These are phyloP conservation scores for Eucommia ulmoides DNA, from an alignment of 257 asterid species.

Conservation along the genomic window DNA sequence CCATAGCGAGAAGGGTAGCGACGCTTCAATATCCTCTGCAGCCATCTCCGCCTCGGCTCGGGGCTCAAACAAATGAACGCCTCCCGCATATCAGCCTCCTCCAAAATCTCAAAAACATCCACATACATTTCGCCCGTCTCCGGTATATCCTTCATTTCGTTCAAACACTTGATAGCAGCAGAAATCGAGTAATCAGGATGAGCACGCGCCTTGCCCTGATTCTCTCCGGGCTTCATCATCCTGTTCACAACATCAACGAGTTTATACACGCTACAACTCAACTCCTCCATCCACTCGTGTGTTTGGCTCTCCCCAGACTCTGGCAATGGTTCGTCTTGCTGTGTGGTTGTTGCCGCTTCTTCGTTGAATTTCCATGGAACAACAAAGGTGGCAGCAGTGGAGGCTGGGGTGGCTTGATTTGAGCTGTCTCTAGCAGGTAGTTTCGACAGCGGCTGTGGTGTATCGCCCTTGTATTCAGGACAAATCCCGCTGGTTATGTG, in stretches of 20 bases:
- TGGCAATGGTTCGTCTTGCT: slow-evolving; percentile 32
- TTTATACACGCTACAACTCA: slow-evolving; percentile 51
- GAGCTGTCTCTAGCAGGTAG: too few species aligned
- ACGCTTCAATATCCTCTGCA: slow-evolving; percentile 66
- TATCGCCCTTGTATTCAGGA: slow-evolving; percentile 37
- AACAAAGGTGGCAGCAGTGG: not conserved
- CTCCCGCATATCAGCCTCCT: slow-evolving; percentile 70
- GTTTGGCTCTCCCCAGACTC: slow-evolving; percentile 25
- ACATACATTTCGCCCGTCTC: slow-evolving; percentile 81
- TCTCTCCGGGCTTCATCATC: slow-evolving; percentile 24
- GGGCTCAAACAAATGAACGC: slow-evolving; percentile 72
- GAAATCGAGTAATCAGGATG: slow-evolving; percentile 62
- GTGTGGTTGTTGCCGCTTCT: slow-evolving; percentile 27
- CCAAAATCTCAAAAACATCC: slow-evolving; percentile 75
- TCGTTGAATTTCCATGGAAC: slow-evolving; percentile 53
- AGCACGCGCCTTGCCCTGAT: slow-evolving; percentile 5
- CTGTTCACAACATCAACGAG: slow-evolving; percentile 51
- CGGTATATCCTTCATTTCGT: slow-evolving; percentile 69
- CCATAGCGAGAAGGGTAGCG: slow-evolving; percentile 55
- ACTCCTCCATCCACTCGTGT: slow-evolving; percentile 49
- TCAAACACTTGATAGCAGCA: slow-evolving; percentile 57
- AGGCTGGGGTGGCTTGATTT: too few species aligned
- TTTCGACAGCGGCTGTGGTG: slow-evolving; percentile 8
- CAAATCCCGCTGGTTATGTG: slow-evolving; percentile 73
- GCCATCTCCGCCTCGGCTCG: slow-evolving; percentile 92